Evolutionary conservation across 768 basidiomycete species (phyloP).

Genomic region (Agrocybe chaxingu): DNA sequence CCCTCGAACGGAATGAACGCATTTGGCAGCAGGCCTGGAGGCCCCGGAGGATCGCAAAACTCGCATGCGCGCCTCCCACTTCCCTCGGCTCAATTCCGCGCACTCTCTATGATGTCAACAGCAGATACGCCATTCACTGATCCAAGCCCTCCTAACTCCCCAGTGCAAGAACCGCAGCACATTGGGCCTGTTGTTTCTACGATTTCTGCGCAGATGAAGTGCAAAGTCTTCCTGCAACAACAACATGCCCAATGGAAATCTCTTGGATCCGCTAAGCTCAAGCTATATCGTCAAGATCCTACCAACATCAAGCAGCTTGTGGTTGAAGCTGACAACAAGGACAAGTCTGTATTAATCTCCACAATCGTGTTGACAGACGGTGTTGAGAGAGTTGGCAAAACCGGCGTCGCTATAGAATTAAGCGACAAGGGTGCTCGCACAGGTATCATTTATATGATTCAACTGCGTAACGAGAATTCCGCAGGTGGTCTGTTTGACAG

Average conservation of each 20-base stretch:
- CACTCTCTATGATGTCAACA: slow-evolving; percentile 36
- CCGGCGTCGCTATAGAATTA: slow-evolving; percentile 94
- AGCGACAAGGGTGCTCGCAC: slow-evolving; percentile 90
- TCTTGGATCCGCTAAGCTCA: slow-evolving; percentile 82
- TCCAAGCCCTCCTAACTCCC: slow-evolving; percentile 84
- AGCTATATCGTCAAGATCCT: slow-evolving; percentile 80
- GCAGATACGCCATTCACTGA: slow-evolving; percentile 54
- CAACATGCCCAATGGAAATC: slow-evolving; percentile 98
- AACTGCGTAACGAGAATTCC: slow-evolving; percentile 84
- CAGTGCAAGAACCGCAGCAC: slow-evolving; percentile 51
- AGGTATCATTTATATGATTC: slow-evolving; percentile 96
- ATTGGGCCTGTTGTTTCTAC: slow-evolving; percentile 73
- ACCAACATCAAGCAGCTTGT: slow-evolving; percentile 95
- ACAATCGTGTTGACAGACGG: slow-evolving; percentile 96
- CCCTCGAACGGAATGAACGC: slow-evolving; percentile 15
- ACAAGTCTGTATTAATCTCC: slow-evolving; percentile 79
- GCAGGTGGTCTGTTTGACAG: slow-evolving; percentile 84
- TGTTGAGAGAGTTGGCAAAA: slow-evolving; percentile 98
- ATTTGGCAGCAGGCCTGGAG: slow-evolving; percentile 36
- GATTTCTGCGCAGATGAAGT: slow-evolving; percentile 90
- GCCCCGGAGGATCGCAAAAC: slow-evolving; percentile 31
- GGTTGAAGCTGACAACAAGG: slow-evolving; percentile 79
- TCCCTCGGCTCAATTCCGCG: slow-evolving; percentile 61
- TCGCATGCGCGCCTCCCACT: slow-evolving; percentile 52
- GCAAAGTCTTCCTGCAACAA: slow-evolving; percentile 96